Evolutionary conservation across 352 stramenopile species (phyloP).

Genomic region (Aphanomyces cochlioides): DNA sequence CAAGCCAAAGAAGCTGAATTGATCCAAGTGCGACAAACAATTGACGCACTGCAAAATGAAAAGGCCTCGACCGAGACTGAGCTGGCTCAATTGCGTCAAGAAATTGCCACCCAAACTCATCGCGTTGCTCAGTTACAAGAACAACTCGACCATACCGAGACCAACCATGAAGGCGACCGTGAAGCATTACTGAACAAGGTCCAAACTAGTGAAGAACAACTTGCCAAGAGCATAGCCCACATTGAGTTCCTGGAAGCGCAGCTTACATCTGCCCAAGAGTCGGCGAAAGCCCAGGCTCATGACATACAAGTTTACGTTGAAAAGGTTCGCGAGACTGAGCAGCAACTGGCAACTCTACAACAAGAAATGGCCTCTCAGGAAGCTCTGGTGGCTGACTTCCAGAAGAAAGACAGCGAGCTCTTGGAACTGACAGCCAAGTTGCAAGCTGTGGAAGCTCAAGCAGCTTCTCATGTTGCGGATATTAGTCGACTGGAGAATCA

Average conservation of each 20-base stretch:
- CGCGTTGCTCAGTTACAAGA: background rate
- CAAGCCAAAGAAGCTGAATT: conserved; percentile 1
- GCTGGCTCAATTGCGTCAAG: background rate
- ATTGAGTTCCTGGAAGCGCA: background rate
- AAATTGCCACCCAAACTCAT: background rate
- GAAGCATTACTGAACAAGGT: background rate
- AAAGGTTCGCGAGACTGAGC: background rate
- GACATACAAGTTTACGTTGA: background rate
- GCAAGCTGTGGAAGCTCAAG: background rate
- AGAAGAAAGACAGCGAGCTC: background rate
- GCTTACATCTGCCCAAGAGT: background rate
- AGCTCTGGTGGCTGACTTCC: background rate
- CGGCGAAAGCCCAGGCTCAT: background rate
- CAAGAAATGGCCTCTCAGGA: background rate
- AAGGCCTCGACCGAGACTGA: background rate
- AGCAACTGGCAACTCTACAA: background rate
- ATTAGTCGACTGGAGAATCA: background rate
- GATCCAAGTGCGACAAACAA: background rate
- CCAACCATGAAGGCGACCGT: background rate
- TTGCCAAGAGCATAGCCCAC: background rate
- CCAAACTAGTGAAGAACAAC: background rate
- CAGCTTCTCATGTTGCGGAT: background rate
- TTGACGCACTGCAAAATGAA: background rate
- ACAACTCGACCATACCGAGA: background rate
- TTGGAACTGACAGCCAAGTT: background rate